Base-by-base conservation (phyloP, 2,329 filamentous ascomycete genomes). In the Coniochaeta hoffmannii region DNA sequence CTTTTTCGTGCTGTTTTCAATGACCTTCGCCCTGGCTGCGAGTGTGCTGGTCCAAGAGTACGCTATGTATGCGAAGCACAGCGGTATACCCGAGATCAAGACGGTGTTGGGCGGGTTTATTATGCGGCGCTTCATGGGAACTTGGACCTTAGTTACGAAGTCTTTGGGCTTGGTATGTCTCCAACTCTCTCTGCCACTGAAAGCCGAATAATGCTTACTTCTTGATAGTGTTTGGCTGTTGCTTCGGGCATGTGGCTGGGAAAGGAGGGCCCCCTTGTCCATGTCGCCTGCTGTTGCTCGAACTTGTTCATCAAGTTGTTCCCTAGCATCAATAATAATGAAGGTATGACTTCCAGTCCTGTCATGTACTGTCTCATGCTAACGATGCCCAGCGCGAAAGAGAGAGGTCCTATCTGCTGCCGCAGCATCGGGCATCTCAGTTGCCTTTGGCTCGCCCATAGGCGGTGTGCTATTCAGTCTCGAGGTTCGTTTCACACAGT, bases 1-100 rank as follows among this genome's bases (percentile, higher is more conserved):
- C 54, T 88, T 96, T 68, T 99, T 93, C 66, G 74, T 93, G 57
- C 57, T 87, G n/a, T 87, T 92, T 64, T 94, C 91, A 54, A 90
- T 93, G 10, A 64, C 88, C 8, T 93, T 96, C 66, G 92, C 93
- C 26, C 77, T 84, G 35, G 83, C 80, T 56, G 90, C 94, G 10
- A 89, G 88, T 54, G 68, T 92, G 54, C 74, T 97, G 54, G 92
- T 97, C 14, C 84, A 87, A 63, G 83, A 87, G 63, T 97, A 92
- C 70, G 90, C 90, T 24, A 78, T 88, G 5, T 90, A 96, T 71
- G 93, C 93, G 50, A 93, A 89, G 68, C 93, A 97, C 66, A 96
- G 90, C 68, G 93, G 93, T 72, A 97, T 99, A 63, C 91, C 93
- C 6, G 93, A 99, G 75, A 95, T 99, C 73, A 99, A 99, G 77